These are phyloP conservation scores for Ceratobasidium sp. DNA, from an alignment of 1,284 basidiomycete genomes.

Conservation along the genomic window DNA sequence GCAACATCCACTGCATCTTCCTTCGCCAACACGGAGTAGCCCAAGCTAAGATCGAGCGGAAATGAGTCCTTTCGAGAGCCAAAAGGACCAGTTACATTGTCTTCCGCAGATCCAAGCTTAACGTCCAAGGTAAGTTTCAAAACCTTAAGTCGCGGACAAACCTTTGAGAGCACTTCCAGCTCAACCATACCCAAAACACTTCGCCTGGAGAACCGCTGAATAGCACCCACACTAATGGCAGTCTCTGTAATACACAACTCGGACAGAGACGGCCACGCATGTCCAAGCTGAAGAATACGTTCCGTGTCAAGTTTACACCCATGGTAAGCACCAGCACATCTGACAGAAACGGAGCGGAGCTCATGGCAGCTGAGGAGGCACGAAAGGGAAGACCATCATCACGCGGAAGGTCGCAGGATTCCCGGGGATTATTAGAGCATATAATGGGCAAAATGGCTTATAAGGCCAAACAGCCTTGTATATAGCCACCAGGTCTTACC, in stretches of 20 bases:
- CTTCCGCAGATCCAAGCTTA: neutral
- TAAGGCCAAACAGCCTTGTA: too few relatives aligned
- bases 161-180: constrained; percentile 7
- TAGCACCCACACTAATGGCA: neutral
- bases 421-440: too few relatives aligned
- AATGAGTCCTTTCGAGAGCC: neutral
- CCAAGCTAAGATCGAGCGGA: constrained; percentile 24
- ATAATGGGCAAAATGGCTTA: too few relatives aligned
- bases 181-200: constrained; percentile 12
- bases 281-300: neutral
- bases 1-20: neutral
- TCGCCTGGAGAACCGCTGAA: constrained; percentile 3
- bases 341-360: constrained; percentile 10
- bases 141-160: neutral
- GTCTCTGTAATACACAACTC: constrained; percentile 26
- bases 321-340: constrained; percentile 19
- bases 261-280: neutral
- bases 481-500: too few relatives aligned
- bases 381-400: constrained; percentile 2
- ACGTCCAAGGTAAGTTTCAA: constrained; percentile 18
- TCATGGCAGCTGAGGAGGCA: constrained; percentile 14
- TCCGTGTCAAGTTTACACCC: neutral
- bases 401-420: too few relatives aligned
- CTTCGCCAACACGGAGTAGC: constrained; percentile 6
- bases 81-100: neutral